Evolutionary conservation across 1,284 basidiomycete genomes (phyloP), one percentile per base, ranked within the genome.

Genomic region (Tranzscheliella williamsii): DNA sequence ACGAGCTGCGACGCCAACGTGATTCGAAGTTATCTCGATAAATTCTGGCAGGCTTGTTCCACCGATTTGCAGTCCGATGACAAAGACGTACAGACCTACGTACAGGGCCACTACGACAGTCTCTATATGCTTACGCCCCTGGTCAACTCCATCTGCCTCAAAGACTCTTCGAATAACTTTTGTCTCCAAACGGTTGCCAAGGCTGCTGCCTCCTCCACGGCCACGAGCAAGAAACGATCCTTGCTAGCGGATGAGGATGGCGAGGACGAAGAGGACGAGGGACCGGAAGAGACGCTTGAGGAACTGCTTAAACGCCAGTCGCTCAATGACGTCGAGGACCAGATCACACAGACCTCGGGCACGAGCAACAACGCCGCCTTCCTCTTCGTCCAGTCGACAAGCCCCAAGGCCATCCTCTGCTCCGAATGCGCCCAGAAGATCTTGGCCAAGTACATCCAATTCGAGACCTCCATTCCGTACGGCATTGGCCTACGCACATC

Each of bases 51-150:
- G 15, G 55, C 38, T 34, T 72, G 70, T 42, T 43, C 34, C 24
- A 47, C 63, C 4, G 70, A 72, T 33, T 44, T 72, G 6, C 54
- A 67, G 58, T 35, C 20, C 18, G 44, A 62, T 16, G 62, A 58
- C 17, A 31, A 48, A 9, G 38, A 24, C 2, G 63, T 73, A 2
- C 47, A 49, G 37, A 44, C 65, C 38, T 50, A 63, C 46, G 63
- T 73, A 2, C 47, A 49, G 37, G 47, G 62, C 38, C 49, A 63
- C 46, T 73, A 73, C 46, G 71, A 73, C 40, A 64, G 63, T 41
- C 45, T 73, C 22, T 73, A 73, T 58, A 63, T 73, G 54, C 57
- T 73, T 38, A 72, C 49, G 6, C 71, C 71, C 11, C 56, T 73
- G 38, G 51, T 61, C 42, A 51, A 70, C 44, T 57, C 67, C 12